These are phyloP conservation scores for Epichloe elymi DNA, from an alignment of 2,329 filamentous ascomycete species.

Conservation along the genomic window DNA sequence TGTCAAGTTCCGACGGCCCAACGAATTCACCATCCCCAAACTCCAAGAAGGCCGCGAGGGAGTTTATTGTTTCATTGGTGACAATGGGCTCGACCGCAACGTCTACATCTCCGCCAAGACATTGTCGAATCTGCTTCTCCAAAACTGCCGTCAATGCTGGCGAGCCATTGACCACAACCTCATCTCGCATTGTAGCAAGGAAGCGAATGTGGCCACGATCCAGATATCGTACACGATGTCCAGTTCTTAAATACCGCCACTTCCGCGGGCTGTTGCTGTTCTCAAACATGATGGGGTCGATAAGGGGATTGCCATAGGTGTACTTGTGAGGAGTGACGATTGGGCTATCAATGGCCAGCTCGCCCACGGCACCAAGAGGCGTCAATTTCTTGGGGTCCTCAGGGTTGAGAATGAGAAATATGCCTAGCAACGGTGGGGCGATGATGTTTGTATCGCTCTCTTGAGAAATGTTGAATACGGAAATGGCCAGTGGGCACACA, in stretches of 20 bases:
- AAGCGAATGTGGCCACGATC: constrained; percentile 36
- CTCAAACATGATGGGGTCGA: constrained; percentile 13
- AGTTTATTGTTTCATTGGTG: constrained; percentile 28
- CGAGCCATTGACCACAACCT: constrained; percentile 25
- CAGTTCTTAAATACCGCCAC: constrained; percentile 34
- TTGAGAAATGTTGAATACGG: constrained; percentile 29
- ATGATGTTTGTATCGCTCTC: constrained; percentile 28
- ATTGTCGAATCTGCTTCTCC: constrained; percentile 33
- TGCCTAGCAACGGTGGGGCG: constrained; percentile 33
- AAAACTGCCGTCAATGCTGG: constrained; percentile 29
- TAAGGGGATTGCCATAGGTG: constrained; percentile 16
- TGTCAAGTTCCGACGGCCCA: constrained; percentile 24
- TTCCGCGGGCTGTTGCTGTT: constrained; percentile 12
- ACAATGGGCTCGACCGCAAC: constrained; percentile 35
- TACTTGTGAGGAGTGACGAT: constrained; percentile 23
- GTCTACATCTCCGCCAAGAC: constrained; percentile 32
- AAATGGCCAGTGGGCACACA: constrained; percentile 37
- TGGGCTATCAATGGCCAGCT: constrained; percentile 45
- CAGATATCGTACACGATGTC: constrained; percentile 35
- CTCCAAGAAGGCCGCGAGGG: constrained; percentile 37
- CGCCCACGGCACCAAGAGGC: constrained; percentile 41
- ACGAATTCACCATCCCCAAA: constrained; percentile 27
- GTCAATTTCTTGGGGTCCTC: constrained; percentile 36
- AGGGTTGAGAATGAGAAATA: constrained; percentile 39
- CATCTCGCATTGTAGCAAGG: constrained; percentile 29